These are phyloP conservation scores for Scleroderma citrinum DNA, from an alignment of 768 basidiomycete genomes.

Conservation along the genomic window DNA sequence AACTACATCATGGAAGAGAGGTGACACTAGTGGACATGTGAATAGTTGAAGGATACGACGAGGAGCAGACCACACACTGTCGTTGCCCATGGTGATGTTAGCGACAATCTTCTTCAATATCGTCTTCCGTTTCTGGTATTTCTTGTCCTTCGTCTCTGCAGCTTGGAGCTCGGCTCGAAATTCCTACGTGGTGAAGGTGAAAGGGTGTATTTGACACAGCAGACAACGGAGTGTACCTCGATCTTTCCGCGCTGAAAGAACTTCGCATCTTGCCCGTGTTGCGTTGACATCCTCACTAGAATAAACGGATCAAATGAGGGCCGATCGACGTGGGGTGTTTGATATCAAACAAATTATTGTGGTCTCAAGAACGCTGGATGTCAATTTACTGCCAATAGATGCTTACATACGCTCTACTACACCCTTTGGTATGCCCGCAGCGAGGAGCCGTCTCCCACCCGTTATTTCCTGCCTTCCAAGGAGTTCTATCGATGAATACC, in stretches of 20 bases:
- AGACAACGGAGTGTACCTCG: constrained; percentile 49
- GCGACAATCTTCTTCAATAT: constrained; percentile 97
- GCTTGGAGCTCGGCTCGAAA: constrained; percentile 88
- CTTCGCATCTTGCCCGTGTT: constrained; percentile 82
- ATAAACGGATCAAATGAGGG: background rate
- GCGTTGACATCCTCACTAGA: constrained; percentile 33
- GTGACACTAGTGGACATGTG: constrained; percentile 61
- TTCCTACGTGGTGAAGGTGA: constrained; percentile 46
- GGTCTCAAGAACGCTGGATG: too few species aligned
- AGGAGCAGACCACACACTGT: constrained; percentile 60
- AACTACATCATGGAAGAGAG: constrained; percentile 91
- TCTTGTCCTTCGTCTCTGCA: constrained; percentile 94
- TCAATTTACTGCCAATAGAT: background rate
- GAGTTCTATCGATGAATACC: constrained; percentile 12
- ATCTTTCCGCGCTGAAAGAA: constrained; percentile 92
- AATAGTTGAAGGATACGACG: constrained; percentile 10
- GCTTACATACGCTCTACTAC: background rate
- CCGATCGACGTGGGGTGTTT: background rate
- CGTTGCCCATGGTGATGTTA: constrained; percentile 99
- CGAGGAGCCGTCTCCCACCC: constrained; percentile 5
- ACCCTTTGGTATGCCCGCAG: constrained; percentile 6
- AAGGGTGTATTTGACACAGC: constrained; percentile 6
- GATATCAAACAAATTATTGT: too few species aligned
- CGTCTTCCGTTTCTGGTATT: constrained; percentile 87
- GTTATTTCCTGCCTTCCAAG: constrained; percentile 13